These are phyloP conservation scores for Mesotaenium endlicherianum DNA, from an alignment of 139 green algal species.

Conservation along the genomic window DNA sequence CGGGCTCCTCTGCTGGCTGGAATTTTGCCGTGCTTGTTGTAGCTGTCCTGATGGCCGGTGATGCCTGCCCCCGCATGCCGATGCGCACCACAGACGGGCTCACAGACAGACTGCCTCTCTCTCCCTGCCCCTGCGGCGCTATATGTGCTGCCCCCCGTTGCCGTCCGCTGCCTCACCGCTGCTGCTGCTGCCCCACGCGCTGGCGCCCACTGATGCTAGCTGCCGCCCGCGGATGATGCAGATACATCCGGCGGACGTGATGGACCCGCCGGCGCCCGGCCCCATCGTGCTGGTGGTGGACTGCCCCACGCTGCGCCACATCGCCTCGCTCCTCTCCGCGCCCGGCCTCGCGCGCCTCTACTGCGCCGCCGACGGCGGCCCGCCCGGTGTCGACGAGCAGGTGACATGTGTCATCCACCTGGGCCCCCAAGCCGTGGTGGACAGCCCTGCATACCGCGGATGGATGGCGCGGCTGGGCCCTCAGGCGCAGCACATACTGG, in stretches of 20 bases:
- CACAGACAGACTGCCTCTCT: too few relatives aligned
- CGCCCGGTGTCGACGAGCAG: constrained; percentile 8
- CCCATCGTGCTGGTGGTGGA: constrained; percentile 82
- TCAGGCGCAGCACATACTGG: constrained; percentile 56
- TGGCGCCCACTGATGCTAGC: too few relatives aligned
- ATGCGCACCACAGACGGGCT: too few relatives aligned
- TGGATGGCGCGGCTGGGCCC: constrained; percentile 53
- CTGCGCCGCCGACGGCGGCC: not conserved
- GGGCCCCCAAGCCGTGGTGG: constrained; percentile 55
- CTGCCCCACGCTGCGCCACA: constrained; percentile 62
- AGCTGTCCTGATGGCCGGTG: too few relatives aligned
- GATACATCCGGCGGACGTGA: constrained; percentile 62
- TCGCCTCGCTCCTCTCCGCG: constrained; percentile 28
- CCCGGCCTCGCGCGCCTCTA: constrained; percentile 24
- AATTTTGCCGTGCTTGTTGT: too few relatives aligned
- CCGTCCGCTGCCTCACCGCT: too few relatives aligned
- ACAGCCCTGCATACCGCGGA: constrained; percentile 43
- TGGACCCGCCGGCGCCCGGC: constrained; percentile 68
- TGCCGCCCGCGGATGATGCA: too few relatives aligned
- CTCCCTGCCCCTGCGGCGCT: too few relatives aligned
- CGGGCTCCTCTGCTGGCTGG: too few relatives aligned
- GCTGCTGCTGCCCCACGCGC: too few relatives aligned
- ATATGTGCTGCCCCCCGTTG: too few relatives aligned
- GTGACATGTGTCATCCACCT: constrained; percentile 68
- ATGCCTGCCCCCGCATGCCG: too few relatives aligned